Base-by-base conservation (phyloP, 352 stramenopile genomes). In the Phytophthora pluvialis region DNA sequence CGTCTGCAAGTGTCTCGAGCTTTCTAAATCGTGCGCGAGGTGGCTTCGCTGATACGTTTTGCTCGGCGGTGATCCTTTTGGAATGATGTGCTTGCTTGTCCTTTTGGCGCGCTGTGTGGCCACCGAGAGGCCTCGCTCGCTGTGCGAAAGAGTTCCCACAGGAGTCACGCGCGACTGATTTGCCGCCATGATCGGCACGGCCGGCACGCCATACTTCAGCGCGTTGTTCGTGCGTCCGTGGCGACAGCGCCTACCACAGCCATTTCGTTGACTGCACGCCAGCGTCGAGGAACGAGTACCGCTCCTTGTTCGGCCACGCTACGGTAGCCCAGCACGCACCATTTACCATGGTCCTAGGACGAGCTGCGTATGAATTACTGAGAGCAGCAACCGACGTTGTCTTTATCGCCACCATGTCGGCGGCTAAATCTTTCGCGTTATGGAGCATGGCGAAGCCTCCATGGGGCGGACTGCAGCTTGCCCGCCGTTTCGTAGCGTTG, bases 151-250 rank as follows among this genome's bases (percentile, higher is more conserved):
- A 51, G 47, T 58, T 62, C 15, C 38, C 18, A 52, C 54, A 21
- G 40, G 47, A 70, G 57, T 54, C 48, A 68, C 11, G 50, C 13
- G 50, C 8, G 55, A 56, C 58, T 67, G 64, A 72, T 72, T 63
- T 62, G 56, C 28, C 36, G 48, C n/a, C 29, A 49, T 33, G 38
- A 47, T 46, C 21, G 54, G 46, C 57, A 46, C 47, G 21, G 35
- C 11, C 25, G 50, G 29, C 51, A 63, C 51, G 44, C 45, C 35
- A 58, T 10, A 36, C 57, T 51, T 57, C 56, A 50, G 31, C 48
- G 35, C 21, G 60, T 67, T 61, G 60, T 54, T 56, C 45, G 51
- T 58, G 45, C 60, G 28, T 44, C 35, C 49, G 18, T 61, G 44
- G 16, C 45, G 52, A 55, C 38, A 49, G 43, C 9, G 5, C 32